Evolutionary conservation across 768 basidiomycete genomes (phyloP).

Genomic region (Leccinum olivaceopallidum): DNA sequence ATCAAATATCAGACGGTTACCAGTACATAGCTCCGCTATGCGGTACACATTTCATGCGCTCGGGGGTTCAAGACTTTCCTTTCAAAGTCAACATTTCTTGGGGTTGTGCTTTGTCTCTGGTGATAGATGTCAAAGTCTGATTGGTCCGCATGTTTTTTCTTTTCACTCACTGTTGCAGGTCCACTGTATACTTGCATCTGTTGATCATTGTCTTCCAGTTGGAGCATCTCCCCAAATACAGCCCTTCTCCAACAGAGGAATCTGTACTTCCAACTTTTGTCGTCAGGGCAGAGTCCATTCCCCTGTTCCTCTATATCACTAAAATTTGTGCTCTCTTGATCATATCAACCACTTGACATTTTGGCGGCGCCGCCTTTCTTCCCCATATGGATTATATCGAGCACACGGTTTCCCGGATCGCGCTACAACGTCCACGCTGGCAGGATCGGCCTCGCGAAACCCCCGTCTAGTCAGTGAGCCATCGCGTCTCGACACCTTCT

Average conservation of each 20-base stretch:
- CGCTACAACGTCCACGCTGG: not conserved
- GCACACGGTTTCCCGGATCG: not conserved
- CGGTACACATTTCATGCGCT: not conserved
- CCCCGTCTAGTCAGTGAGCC: not conserved
- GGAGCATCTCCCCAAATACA: not conserved
- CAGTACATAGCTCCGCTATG: not conserved
- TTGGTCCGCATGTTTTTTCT: slow-evolving; percentile 2
- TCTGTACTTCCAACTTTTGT: not conserved
- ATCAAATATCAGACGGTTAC: not conserved
- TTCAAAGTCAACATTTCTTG: not conserved
- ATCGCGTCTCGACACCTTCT: not conserved
- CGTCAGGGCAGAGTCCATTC: not conserved
- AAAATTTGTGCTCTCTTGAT: not conserved
- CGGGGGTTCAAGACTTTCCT: not conserved
- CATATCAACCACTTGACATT: not conserved
- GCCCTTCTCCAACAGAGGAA: not conserved
- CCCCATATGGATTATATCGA: not conserved
- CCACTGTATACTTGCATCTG: not conserved
- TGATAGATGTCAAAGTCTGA: not conserved
- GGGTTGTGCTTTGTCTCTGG: not conserved
- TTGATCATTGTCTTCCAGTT: not conserved
- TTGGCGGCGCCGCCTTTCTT: not conserved
- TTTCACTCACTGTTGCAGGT: not conserved
- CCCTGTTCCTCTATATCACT: not conserved
- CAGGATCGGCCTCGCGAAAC: not conserved